Conservation (phyloP, 202 grass and related monocot species). For the Thinopyrum obtusiflorum region DNA sequence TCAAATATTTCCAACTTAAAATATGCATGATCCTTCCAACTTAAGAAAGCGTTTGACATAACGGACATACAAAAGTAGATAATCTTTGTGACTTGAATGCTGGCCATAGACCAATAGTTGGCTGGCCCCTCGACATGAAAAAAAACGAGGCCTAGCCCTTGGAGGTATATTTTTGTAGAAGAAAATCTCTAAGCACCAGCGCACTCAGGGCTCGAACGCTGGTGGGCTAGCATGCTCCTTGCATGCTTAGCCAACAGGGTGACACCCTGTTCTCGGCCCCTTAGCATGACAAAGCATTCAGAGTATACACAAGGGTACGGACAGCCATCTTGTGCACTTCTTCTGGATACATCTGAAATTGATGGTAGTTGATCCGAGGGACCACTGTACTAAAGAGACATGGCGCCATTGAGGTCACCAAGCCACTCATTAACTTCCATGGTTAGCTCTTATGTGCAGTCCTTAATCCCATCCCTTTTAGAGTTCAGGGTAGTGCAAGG, state of each 20-base stretch:
- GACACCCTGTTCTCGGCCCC: neutral
- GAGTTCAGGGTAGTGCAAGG: neutral
- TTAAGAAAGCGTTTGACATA: neutral
- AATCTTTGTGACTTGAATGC: neutral
- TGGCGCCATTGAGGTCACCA: neutral
- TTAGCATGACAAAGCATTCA: neutral
- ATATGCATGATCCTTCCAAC: neutral
- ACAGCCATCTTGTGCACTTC: neutral
- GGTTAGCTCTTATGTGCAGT: neutral
- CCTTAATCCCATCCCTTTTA: neutral
- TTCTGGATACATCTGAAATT: neutral
- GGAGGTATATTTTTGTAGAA: neutral
- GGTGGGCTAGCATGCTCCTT: neutral
- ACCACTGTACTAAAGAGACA: neutral
- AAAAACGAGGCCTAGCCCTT: neutral
- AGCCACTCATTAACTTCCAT: neutral
- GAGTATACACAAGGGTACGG: neutral
- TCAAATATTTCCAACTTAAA: neutral
- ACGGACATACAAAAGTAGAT: neutral
- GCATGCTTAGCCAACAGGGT: neutral
- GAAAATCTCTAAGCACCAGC: neutral
- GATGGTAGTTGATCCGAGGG: neutral
- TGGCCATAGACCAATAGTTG: neutral
- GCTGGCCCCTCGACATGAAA: neutral
- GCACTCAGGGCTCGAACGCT: neutral